Evolutionary conservation across 2,329 filamentous ascomycete genomes (phyloP).

Genomic region (Cryphonectria carpinicola): DNA sequence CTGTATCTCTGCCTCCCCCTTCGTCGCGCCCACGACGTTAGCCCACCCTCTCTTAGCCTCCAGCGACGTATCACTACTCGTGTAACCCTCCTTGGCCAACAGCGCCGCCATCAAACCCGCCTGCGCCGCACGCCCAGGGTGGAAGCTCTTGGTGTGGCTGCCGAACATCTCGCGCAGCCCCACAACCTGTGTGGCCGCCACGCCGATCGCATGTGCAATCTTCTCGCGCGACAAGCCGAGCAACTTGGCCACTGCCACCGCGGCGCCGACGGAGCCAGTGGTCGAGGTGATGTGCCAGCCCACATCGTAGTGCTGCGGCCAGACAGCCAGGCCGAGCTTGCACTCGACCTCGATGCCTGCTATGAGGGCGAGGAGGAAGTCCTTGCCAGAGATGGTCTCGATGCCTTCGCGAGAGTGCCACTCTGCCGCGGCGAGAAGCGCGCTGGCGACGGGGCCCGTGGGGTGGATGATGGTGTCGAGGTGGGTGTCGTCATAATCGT

Average conservation of each 20-base stretch:
- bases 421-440: constrained; percentile 53
- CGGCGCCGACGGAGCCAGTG: constrained; percentile 56
- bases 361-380: constrained; percentile 55
- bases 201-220: constrained; percentile 54
- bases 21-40: constrained; percentile 51
- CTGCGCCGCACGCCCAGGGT: constrained; percentile 56
- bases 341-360: constrained; percentile 57
- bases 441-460: constrained; percentile 53
- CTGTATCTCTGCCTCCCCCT: constrained; percentile 42
- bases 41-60: constrained; percentile 59
- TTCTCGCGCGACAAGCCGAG: constrained; percentile 44
- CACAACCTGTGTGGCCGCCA: constrained; percentile 57
- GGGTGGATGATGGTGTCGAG: constrained; percentile 61
- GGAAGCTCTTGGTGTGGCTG: constrained; percentile 59
- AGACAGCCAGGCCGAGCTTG: constrained; percentile 56
- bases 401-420: constrained; percentile 34
- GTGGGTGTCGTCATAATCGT: constrained; percentile 62
- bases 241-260: constrained; percentile 54
- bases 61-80: constrained; percentile 49
- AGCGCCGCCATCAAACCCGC: constrained; percentile 49
- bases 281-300: constrained; percentile 61
- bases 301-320: constrained; percentile 57
- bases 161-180: constrained; percentile 60
- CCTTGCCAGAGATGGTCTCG: constrained; percentile 43
- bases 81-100: constrained; percentile 51